Evolutionary conservation across 805 yeast species (phyloP), one percentile per base, ranked within the genome.

Genomic region (Kregervanrija pseudodelftensis): DNA sequence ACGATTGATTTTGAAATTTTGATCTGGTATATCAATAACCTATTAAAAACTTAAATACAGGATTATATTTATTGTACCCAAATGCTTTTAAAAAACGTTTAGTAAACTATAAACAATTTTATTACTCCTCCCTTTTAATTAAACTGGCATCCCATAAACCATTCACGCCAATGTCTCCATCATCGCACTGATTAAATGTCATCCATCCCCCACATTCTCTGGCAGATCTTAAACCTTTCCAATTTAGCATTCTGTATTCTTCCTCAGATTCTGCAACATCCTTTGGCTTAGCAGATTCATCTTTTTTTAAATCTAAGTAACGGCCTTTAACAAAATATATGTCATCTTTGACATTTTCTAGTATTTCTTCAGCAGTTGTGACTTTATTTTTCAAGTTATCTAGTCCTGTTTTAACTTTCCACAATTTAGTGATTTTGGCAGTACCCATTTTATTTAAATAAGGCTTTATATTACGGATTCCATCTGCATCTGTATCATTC

Each of bases 261-360:
- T 55, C 54, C n/a, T 39, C 41, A 12, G 48, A 36, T 17, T 44
- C 48, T 12, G 36, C 30, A 17, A 30, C 34, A 28, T 37, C 38
- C 16, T 40, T 42, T 11, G 41, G 30, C 13, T 40, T 42, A 11
- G n/a, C 33, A 22, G 28, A 5, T 22, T 22, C 28, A 22, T 22
- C 28, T 14, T 42, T 37, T 16, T 45, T 45, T 10, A 48, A 35
- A 31, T 53, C 52, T 3, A 52, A 30, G 17, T 40, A 37, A 4
- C 45, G 42, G 4, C 65, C 65, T 7, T 55, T 49, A 0, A 54
- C 42, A 30, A 53, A 52, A 40, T 63, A 63, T 10, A 63, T 37
- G 16, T 56, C 65, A 49, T 61, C 65, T 47, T 48, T 57, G 35
- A 55, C 56, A 15, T 45, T 45, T 11, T 62, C 62, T 12, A 62